These are phyloP conservation scores for Yamadazyma olivae DNA, from an alignment of 805 yeast species.

Conservation along the genomic window DNA sequence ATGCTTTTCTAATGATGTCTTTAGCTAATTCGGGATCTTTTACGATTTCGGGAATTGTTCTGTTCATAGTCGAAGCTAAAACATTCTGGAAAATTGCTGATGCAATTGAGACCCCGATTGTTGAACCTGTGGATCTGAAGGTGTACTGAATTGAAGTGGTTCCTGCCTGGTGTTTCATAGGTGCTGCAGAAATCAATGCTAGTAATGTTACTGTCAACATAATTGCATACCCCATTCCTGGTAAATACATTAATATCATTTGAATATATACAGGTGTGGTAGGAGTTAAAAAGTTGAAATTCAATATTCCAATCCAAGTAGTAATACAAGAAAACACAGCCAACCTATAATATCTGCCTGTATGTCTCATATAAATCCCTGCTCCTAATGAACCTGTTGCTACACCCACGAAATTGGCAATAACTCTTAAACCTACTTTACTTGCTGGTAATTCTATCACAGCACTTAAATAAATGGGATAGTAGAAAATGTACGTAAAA, in stretches of 20 bases:
- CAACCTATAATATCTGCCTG: constrained; percentile 61
- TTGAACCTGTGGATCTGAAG: constrained; percentile 83
- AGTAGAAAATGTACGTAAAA: constrained; percentile 61
- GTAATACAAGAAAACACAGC: constrained; percentile 40
- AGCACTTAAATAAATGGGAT: constrained; percentile 65
- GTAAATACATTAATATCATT: constrained; percentile 39
- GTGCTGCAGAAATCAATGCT: constrained; percentile 75
- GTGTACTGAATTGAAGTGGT: constrained; percentile 90
- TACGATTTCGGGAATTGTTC: constrained; percentile 16
- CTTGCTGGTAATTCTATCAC: constrained; percentile 53
- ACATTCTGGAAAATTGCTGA: constrained; percentile 61
- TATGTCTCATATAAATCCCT: constrained; percentile 22
- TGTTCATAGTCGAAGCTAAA: constrained; percentile 25
- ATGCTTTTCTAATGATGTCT: constrained; percentile 48
- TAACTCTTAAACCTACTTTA: constrained; percentile 52
- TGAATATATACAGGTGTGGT: constrained; percentile 17
- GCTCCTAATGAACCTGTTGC: constrained; percentile 35
- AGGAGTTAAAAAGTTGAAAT: constrained; percentile 25
- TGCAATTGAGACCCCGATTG: constrained; percentile 71
- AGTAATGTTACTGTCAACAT: constrained; percentile 68
- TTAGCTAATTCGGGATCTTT: constrained; percentile 34
- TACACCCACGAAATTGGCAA: constrained; percentile 69
- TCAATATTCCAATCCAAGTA: constrained; percentile 45
- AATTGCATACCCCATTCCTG: constrained; percentile 66
- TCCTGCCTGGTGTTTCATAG: constrained; percentile 68